These are phyloP conservation scores for Mangifera indica DNA, from an alignment of 345 rosid genomes.

Conservation along the genomic window DNA sequence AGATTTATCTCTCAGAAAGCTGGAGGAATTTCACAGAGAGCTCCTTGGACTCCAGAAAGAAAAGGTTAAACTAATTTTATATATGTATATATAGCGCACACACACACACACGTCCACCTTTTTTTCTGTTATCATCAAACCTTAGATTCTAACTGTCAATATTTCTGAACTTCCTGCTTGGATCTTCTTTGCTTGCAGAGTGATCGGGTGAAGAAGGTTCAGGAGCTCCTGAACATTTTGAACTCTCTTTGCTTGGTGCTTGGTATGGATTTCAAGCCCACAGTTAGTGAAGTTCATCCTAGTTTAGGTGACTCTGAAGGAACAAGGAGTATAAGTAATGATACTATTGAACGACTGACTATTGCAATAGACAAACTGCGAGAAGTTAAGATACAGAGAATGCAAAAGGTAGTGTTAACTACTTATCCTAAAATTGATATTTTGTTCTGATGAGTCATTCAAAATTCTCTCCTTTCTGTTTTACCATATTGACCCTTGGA, in stretches of 20 bases:
- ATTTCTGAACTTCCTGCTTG: conserved; percentile 2
- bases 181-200: conserved; percentile 39
- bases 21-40: conserved; percentile 65
- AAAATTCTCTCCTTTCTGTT: neutral
- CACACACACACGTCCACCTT: no score
- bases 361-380: conserved; percentile 48
- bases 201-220: conserved; percentile 62
- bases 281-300: conserved; percentile 54
- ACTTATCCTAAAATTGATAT: conserved; percentile 1
- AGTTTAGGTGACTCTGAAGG: conserved; percentile 54
- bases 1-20: conserved; percentile 74
- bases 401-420: conserved; percentile 58
- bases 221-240: conserved; percentile 47
- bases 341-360: conserved; percentile 51
- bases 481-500: conserved; percentile 15
- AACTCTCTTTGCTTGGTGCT: conserved; percentile 64
- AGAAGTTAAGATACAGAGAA: conserved; percentile 80
- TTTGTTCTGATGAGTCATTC: conserved; percentile 13
- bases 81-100: neutral
- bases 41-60: conserved; percentile 68
- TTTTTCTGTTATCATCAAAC: conserved; percentile 7
- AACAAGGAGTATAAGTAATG: conserved; percentile 51
- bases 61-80: conserved; percentile 55
- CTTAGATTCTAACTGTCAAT: neutral
- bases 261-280: conserved; percentile 67